Evolutionary conservation across 495 filamentous ascomycete genomes (phyloP).

Genomic region (Trichoderma erinaceum): DNA sequence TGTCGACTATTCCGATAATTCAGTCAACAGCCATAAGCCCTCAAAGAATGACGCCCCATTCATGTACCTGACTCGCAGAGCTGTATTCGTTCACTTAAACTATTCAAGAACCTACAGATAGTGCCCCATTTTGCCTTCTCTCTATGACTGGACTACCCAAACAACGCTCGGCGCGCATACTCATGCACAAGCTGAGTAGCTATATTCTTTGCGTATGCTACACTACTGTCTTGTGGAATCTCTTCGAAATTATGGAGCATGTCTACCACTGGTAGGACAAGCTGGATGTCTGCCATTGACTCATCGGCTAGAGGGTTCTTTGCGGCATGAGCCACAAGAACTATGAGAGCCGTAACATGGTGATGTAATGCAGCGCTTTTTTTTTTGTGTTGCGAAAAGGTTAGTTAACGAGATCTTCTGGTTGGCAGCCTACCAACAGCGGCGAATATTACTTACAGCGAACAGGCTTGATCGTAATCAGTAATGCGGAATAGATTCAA

Average conservation of each 20-base stretch:
- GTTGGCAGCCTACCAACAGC: background rate
- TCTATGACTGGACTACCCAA: background rate
- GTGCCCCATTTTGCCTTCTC: no score
- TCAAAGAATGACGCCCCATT: no score
- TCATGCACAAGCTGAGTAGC: constrained; percentile 7
- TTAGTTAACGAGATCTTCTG: background rate
- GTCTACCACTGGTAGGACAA: background rate
- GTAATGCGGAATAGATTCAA: background rate
- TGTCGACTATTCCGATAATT: no score
- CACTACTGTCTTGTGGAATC: background rate
- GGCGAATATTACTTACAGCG: background rate
- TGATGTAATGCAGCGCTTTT: background rate
- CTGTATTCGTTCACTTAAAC: no score
- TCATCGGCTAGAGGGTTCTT: background rate
- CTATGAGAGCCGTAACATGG: background rate
- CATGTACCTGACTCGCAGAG: no score
- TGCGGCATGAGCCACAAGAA: background rate
- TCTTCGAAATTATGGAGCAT: background rate
- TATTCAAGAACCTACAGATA: no score
- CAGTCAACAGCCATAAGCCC: no score
- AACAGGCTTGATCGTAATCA: background rate
- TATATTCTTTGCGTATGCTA: background rate
- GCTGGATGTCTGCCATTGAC: constrained; percentile 2
- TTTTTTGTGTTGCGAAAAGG: background rate
- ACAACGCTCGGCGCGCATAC: background rate